Base-by-base conservation (phyloP, 2,329 filamentous ascomycete species). In the Monosporascus sp. region DNA sequence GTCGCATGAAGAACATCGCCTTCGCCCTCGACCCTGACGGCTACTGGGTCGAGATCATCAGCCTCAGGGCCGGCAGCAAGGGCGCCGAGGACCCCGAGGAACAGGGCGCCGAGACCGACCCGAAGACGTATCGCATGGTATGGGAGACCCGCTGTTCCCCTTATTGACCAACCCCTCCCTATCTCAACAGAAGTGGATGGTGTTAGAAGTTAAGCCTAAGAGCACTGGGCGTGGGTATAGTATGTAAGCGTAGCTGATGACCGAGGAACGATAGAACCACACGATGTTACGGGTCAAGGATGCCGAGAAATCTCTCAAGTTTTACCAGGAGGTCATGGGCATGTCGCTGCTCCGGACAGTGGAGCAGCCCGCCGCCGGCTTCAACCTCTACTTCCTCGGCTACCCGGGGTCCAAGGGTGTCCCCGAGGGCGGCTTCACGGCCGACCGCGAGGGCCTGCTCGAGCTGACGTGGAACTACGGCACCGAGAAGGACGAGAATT, bases 261-360 rank as follows among this genome's bases (percentile, higher is more conserved):
- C 6, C 6, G 25, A 4, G 8, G 14, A 24, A 15, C 11, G 7
- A 9, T 55, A 87, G 84, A 92, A 94, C 74, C 89, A 94, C 74
- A 91, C 89, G 52, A 97, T 97, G 94, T 83, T 99, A 62, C 89
- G 94, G 31, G 87, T 97, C 73, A 97, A 97, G 75, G 84, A 89
- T 61, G 76, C 79, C 24, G 80, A 89, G 66, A 84, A 83, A 70
- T 89, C 85, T 15, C 76, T 92, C 65, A 83, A 85, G 65, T 93
- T 89, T 69, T 93, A 93, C 73, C 81, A 93, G 70, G 90, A 97
- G 6, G 80, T 89, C 27, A 79, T 97, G 72, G 94, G 94, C 54
- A 97, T 97, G 94, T 82, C 80, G 24, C 79, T 95, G 37, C 74
- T 93, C 64, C 84, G 89, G 55, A 92, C 84, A 3, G 73, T 71